These are phyloP conservation scores for Nitzschia putrida DNA, from an alignment of 108 stramenopile genomes.

Conservation along the genomic window DNA sequence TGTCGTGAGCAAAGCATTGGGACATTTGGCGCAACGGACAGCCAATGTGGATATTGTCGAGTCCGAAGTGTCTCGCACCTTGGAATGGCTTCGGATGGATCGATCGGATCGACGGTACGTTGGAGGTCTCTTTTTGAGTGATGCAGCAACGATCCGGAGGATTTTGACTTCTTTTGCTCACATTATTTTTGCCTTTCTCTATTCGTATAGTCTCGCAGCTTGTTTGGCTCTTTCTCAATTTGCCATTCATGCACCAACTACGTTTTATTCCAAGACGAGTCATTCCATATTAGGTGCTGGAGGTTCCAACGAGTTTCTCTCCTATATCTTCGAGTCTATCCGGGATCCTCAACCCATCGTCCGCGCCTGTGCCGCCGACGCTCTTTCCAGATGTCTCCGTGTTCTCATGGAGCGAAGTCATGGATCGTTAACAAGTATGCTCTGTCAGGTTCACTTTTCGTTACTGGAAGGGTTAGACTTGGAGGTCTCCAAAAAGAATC, in stretches of 20 bases:
- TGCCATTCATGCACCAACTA: constrained; percentile 88
- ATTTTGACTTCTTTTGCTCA: not conserved
- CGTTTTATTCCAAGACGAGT: constrained; percentile 85
- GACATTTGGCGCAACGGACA: constrained; percentile 82
- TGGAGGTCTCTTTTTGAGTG: not conserved
- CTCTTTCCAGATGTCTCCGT: constrained; percentile 80
- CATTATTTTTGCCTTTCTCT: not conserved
- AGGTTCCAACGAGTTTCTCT: constrained; percentile 87
- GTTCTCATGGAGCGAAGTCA: constrained; percentile 78
- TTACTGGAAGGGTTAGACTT: constrained; percentile 69
- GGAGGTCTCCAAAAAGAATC: constrained; percentile 33
- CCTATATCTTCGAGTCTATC: constrained; percentile 81
- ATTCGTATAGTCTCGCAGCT: constrained; percentile 72
- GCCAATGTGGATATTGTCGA: constrained; percentile 91
- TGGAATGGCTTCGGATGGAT: constrained; percentile 91
- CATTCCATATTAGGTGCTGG: constrained; percentile 56
- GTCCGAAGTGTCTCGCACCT: constrained; percentile 84
- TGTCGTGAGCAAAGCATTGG: constrained; percentile 85
- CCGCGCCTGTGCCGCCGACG: constrained; percentile 89
- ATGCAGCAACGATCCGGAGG: not conserved
- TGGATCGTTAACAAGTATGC: constrained; percentile 56
- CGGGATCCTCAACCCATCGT: constrained; percentile 86
- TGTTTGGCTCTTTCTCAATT: constrained; percentile 86
- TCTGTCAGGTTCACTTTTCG: constrained; percentile 73
- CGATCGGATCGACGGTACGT: constrained; percentile 71